A percentile compares a stretch with the other conserved stretches of the same genome.
These are phyloP conservation scores for Fragosphaeria purpurea DNA, from an alignment of 2,329 filamentous ascomycete genomes.

Conservation along the genomic window DNA sequence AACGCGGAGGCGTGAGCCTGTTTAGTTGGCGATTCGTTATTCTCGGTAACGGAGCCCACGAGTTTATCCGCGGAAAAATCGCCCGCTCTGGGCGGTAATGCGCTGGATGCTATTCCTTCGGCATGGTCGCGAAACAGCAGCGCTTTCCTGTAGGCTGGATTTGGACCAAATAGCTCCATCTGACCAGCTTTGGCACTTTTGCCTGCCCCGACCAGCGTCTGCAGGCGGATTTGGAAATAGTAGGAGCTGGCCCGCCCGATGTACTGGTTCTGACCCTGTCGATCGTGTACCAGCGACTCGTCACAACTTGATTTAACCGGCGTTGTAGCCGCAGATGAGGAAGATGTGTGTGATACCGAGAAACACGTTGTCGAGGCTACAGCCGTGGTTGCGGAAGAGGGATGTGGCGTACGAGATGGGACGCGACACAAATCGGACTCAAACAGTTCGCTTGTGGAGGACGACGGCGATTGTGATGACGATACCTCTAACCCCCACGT, in stretches of 20 bases:
- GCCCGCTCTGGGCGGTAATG: too few species aligned
- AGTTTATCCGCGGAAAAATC: too few species aligned
- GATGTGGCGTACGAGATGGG: too few species aligned
- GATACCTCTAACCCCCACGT: not conserved
- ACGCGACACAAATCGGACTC: too few species aligned
- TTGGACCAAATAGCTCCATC: constrained; percentile 30
- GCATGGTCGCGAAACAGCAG: not conserved
- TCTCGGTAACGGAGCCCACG: too few species aligned
- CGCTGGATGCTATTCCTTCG: too few species aligned
- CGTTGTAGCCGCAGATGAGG: too few species aligned
- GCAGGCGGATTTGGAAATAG: constrained; percentile 30
- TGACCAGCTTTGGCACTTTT: constrained; percentile 13
- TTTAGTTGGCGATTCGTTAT: too few species aligned
- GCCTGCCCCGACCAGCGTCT: constrained; percentile 17
- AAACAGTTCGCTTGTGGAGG: not conserved
- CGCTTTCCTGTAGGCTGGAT: constrained; percentile 20
- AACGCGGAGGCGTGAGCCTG: too few species aligned
- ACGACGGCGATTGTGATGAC: not conserved
- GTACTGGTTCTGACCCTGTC: constrained; percentile 33
- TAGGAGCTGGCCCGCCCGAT: constrained; percentile 32
- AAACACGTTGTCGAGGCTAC: too few species aligned
- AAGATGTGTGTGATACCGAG: too few species aligned
- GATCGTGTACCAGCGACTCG: constrained; percentile 27
- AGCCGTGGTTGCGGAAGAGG: too few species aligned
- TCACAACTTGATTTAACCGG: constrained; percentile 5